Evolutionary conservation across 768 basidiomycete genomes (phyloP), one percentile per base, ranked within the genome.

Genomic region (Galerina sulciceps): DNA sequence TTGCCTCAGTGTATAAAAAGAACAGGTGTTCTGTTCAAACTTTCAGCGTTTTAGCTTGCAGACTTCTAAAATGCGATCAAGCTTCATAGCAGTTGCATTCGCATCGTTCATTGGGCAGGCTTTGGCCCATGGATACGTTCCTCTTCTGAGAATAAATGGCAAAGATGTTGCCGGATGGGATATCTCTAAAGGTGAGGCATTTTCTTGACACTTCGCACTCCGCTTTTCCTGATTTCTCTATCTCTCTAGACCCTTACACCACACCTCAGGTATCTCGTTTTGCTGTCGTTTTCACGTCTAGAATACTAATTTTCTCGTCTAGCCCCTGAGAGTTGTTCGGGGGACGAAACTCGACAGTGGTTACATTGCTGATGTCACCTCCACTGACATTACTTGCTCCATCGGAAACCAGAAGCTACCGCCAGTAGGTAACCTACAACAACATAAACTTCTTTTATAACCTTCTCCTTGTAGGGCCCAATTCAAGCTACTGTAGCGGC

Each of bases 321-420:
- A 76, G 73, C 75, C 75, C 14, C 48, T 75, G 51, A 62, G 73
- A 51, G 70, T 76, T 11, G 74, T 76, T 31, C 72, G 74, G 18
- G 65, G 67, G 6, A 76, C 74, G 10, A 76, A 74, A 56, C 67
- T 67, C 0, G 75, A 76, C 58, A 75, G 75, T 53, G 75, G 75
- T 9, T 75, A 60, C 59, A 74, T 76, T 54, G 53, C 69, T 17
- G 67, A 75, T 43, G 63, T 63, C 4, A 65, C 62, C 8, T 76
- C 75, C 0, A 55, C 46, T 4, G 75, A 75, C 55, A 75, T 76
- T 40, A 75, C 75, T 31, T 76, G 75, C 59, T 76, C 75, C 0
- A 74, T 75, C 46, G 74, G 75, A 17, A 76, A 76, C 59, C 69
- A 68, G 44, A 70, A 70, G 49, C 63, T 77, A 4, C 75, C 75